Evolutionary conservation across 2,329 filamentous ascomycete genomes (phyloP), one percentile per base, ranked within the genome.

Genomic region (Aspergillus proliferans): DNA sequence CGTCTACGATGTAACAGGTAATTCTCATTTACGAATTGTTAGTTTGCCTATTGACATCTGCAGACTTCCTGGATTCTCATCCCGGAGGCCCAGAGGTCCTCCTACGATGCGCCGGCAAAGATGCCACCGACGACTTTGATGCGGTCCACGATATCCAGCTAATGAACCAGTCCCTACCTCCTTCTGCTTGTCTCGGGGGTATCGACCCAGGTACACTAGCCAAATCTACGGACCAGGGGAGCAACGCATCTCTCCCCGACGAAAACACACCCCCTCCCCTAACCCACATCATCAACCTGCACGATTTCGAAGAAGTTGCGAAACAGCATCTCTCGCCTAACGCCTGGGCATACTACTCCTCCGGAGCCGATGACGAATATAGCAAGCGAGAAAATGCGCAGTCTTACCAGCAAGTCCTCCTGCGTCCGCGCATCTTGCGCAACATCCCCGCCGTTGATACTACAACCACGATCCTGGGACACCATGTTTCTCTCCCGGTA

Each of bases 1-100:
- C 42, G 76, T 78, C 4, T 78, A 78, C 55, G 76, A 79, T 57
- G 70, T 70, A 4, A 78, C 76, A 2, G 70, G 67, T 62, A 10
- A 4, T n/a, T 54, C 34, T 22, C 21, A 21, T 8, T 34, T 40
- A 30, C 15, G 2, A n/a, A 21, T 1, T 15, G 12, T 9, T 19
- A 26, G 0, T 3, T 15, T 9, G 14, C 41, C 42, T 6, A 48
- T 40, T 47, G 46, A 38, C 43, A 26, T 9, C 10, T 8, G 2
- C n/a, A 7, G 66, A 64, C 3, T 69, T 69, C 42, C 43, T 68
- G 2, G 53, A 61, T 43, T 47, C 53, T 4, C 67, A 70, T 14
- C 68, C 67, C 0, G 68, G 68, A 2, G 68, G 68, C 3, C 49
- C 60, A 4, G 53, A 56, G 5, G 59, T 67, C 4, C 66, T 71